These are phyloP conservation scores for Trichoderma simmonsii DNA, from an alignment of 2,329 filamentous ascomycete species.

Conservation along the genomic window DNA sequence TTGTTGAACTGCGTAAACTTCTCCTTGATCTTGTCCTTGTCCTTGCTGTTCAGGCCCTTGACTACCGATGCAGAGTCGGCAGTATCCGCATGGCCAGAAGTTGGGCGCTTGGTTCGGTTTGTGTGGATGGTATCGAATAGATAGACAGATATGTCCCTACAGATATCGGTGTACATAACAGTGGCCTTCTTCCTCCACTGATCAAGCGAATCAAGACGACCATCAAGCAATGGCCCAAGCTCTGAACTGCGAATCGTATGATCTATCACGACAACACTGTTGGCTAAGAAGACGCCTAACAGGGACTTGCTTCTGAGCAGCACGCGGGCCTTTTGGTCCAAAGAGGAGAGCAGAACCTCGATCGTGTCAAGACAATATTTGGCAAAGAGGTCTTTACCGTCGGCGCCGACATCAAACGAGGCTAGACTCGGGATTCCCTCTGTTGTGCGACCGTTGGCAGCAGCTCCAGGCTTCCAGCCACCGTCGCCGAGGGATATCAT, in stretches of 20 bases:
- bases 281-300: conserved; percentile 86
- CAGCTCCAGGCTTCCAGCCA: conserved; percentile 67
- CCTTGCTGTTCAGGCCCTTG: conserved; percentile 80
- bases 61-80: conserved; percentile 81
- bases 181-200: conserved; percentile 85
- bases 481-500: conserved; percentile 90
- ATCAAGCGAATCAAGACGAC: conserved; percentile 66
- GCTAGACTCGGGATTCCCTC: conserved; percentile 68
- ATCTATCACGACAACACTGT: conserved; percentile 80
- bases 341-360: conserved; percentile 69
- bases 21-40: conserved; percentile 93
- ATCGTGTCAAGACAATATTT: conserved; percentile 90
- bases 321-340: conserved; percentile 70
- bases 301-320: conserved; percentile 75
- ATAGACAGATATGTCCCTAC: conserved; percentile 81
- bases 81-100: conserved; percentile 74
- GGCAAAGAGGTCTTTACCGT: conserved; percentile 82
- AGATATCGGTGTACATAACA: conserved; percentile 76
- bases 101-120: conserved; percentile 68
- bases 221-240: conserved; percentile 66
- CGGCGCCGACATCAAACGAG: conserved; percentile 83
- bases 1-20: conserved; percentile 92
- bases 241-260: conserved; percentile 81
- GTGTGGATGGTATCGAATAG: conserved; percentile 92
- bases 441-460: conserved; percentile 52